Evolutionary conservation across 768 basidiomycete species (phyloP), one percentile per base, ranked within the genome.

Genomic region (Lenzites betulinus): DNA sequence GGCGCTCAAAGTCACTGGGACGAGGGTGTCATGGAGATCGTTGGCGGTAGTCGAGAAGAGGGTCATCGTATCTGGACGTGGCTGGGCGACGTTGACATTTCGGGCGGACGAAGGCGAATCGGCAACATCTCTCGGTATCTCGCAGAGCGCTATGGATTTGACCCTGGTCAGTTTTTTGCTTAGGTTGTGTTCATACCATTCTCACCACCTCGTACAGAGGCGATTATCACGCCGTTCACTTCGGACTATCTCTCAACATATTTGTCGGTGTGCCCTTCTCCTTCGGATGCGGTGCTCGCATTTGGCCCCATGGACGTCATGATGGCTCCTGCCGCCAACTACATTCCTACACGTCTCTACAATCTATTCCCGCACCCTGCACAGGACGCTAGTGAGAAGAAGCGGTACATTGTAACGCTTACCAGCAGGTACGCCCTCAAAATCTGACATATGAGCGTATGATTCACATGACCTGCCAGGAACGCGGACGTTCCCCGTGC

Each of bases 401-500:
- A 85, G 62, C 82, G 87, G 67, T 93, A 90, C 66, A 80, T 93
- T 58, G 82, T 87, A 26, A 83, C 86, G 67, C 70, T 93, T 18
- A 81, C 83, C 15, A 90, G 86, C 81, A 81, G 88, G 88, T 89
- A 66, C 20, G 74, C n/a, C 20, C 0, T 20, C 11, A 22, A 25
- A 18, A 15, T 30, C 28, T 16, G 7, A 13, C 12, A 38, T 55
- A 26, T 35, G 43, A 33, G 7, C 18, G n/a, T 26, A 7, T 47
- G 0, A 43, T 54, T 49, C 28, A 50, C 46, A 35, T 20, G 13
- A 38, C 33, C 26, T 20, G 18, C 18, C 66, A 88, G 91, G 71
- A 93, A 93, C 70, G 90, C 90, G 16, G 92, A 93, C 69, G 87
- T 92, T 25, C 89, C 92, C 12, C 84, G 92, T 51, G 89, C 90